Evolutionary conservation across 148 eudicot species (phyloP), one percentile per base, ranked within the genome.

Genomic region (Camellia japonica): DNA sequence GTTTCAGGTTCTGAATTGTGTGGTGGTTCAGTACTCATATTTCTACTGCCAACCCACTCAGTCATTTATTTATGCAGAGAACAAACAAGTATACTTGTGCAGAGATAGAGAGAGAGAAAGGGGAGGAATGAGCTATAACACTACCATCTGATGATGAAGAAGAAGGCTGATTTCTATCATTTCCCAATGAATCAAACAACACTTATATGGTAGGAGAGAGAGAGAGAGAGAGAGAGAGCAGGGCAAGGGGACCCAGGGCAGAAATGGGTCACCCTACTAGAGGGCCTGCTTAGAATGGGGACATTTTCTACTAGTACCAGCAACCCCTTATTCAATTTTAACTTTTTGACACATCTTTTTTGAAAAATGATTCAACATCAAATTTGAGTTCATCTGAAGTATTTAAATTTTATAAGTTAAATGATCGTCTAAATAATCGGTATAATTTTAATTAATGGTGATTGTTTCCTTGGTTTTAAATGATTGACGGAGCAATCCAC

Each of bases 211-310:
- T 9, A 68, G 59, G 75, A 66, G 75, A 51, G 61, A 16, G 71
- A 71, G 70, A 56, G 47, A 23, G 38, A 9, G 75, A 16, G 20
- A 15, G 64, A 49, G 20, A 30, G 66, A 19, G 38, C 58, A 70
- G 44, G 75, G 30, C 49, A 16, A 65, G 63, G 55, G 66, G 74
- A 70, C 63, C 80, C 55, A 68, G 6, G 2, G 23, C 43, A 56
- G 60, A 74, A 66, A 79, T 80, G 81, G 80, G 82, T 77, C 65
- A 77, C 77, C 55, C 69, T 59, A 68, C 47, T 43, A 46, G 82
- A 58, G 44, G 15, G 51, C 73, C 63, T 62, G 54, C 41, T 44
- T 30, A 46, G 41, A 59, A 46, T 66, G 83, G 81, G 86, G 71
- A 23, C 81, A 72, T n/a, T 18, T 51, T 20, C 43, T 16, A 47